phyloP scores from a whole-genome alignment of 2,329 filamentous ascomycete genomes.

The Dryadomyces sulphureus region DNA sequence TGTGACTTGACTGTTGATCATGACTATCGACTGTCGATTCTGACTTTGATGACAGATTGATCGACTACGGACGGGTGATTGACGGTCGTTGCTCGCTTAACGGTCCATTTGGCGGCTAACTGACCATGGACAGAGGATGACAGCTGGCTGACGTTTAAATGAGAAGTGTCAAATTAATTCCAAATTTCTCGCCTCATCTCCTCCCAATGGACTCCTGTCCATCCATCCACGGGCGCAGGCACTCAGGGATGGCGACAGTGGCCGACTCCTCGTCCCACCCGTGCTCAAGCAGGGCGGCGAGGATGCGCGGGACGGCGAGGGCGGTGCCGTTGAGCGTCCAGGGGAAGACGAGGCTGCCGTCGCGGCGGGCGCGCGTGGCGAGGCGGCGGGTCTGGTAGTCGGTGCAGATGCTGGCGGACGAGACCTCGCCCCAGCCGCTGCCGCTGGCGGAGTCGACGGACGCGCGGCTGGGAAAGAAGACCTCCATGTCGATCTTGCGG shows the following conservation, averaged over 20 bases:
- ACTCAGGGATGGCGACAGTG: conserved; percentile 62
- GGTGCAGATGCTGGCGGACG: conserved; percentile 77
- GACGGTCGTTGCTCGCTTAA: too few species aligned
- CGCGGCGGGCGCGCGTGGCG: conserved; percentile 53
- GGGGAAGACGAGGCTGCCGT: conserved; percentile 51
- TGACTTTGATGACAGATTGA: too few species aligned
- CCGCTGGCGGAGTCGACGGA: conserved; percentile 18
- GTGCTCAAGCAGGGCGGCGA: conserved; percentile 82
- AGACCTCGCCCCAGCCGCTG: conserved; percentile 84
- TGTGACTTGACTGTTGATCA: too few species aligned
- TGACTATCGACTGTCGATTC: too few species aligned
- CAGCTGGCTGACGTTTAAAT: too few species aligned
- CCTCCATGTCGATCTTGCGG: conserved; percentile 87
- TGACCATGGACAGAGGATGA: too few species aligned
- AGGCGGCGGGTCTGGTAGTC: conserved; percentile 86
- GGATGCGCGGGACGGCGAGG: conserved; percentile 73
- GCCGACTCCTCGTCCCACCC: conserved; percentile 62
- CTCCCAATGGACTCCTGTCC: conserved; percentile 35
- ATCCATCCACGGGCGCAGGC: conserved; percentile 73
- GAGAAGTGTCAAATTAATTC: too few species aligned
- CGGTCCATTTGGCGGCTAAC: too few species aligned
- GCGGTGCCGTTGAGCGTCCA: conserved; percentile 93
- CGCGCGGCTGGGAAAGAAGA: conserved; percentile 69
- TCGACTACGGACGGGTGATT: too few species aligned
- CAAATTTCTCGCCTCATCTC: too few species aligned